phyloP scores from a whole-genome alignment of 805 yeast species.

The Ascoidea tarda region DNA sequence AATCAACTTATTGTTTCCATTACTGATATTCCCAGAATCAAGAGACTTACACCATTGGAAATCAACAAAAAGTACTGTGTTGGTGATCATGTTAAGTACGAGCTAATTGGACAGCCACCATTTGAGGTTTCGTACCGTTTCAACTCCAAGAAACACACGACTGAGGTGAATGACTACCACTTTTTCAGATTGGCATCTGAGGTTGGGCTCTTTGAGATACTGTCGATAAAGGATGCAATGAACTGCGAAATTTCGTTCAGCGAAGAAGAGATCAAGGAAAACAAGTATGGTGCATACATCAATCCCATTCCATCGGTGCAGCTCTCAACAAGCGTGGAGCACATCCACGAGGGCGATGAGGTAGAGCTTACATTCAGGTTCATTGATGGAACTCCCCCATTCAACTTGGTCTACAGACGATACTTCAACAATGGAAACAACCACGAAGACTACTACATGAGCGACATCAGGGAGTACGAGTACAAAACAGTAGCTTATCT shows the following conservation, averaged over 20 bases:
- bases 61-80: constrained; percentile 57
- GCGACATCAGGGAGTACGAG: constrained; percentile 53
- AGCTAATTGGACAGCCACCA: constrained; percentile 69
- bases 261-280: constrained; percentile 4
- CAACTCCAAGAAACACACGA: constrained; percentile 43
- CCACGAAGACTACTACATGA: constrained; percentile 21
- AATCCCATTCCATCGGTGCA: constrained; percentile 70
- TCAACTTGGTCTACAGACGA: constrained; percentile 51
- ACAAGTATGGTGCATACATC: constrained; percentile 23
- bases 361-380: constrained; percentile 77
- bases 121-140: constrained; percentile 65
- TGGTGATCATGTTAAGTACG: constrained; percentile 76
- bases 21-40: constrained; percentile 65
- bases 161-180: constrained; percentile 29
- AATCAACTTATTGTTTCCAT: constrained; percentile 41
- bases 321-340: constrained; percentile 58
- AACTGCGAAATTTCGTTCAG: constrained; percentile 15
- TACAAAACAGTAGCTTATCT: constrained; percentile 63
- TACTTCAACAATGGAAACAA: constrained; percentile 7
- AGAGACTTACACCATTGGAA: constrained; percentile 22
- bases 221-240: constrained; percentile 57
- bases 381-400: constrained; percentile 76
- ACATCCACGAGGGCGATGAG: constrained; percentile 89
- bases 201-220: constrained; percentile 63
- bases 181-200: constrained; percentile 64